Conservation (phyloP, 768 basidiomycete genomes). For the Flagelloscypha sp. region DNA sequence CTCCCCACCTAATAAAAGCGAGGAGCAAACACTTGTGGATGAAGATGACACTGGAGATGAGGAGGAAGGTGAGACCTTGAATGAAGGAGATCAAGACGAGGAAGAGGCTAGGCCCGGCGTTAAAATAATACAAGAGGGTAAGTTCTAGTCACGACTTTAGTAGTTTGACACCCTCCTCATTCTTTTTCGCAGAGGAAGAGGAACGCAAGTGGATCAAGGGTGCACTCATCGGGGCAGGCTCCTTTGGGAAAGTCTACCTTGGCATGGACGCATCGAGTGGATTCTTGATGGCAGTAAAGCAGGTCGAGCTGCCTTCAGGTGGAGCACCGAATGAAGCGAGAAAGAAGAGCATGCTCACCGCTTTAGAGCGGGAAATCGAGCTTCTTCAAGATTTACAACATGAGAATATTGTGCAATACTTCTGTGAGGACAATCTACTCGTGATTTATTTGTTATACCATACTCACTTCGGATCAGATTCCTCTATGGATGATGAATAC, state of each 20-base stretch:
- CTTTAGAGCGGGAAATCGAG: slow-evolving; percentile 90
- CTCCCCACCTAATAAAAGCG: slow-evolving; percentile 23
- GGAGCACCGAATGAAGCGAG: slow-evolving; percentile 83
- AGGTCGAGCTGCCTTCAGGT: slow-evolving; percentile 85
- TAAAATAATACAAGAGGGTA: slow-evolving; percentile 37
- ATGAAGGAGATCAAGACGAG: slow-evolving; percentile 39
- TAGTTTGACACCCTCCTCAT: slow-evolving; percentile 1
- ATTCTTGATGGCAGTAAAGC: slow-evolving; percentile 94
- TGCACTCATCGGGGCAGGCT: slow-evolving; percentile 89
- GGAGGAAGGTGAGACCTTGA: slow-evolving; percentile 30
- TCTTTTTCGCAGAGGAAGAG: slow-evolving; percentile 46
- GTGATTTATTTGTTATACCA: slow-evolving; percentile 1
- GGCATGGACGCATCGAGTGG: slow-evolving; percentile 91
- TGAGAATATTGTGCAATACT: slow-evolving; percentile 96
- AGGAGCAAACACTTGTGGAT: slow-evolving; percentile 26
- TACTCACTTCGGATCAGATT: slow-evolving; percentile 48
- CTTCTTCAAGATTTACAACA: slow-evolving; percentile 88
- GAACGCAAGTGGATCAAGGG: slow-evolving; percentile 99
- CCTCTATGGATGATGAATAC: slow-evolving; percentile 81
- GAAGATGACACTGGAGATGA: slow-evolving; percentile 25
- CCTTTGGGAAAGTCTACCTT: slow-evolving; percentile 91
- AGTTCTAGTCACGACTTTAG: neutral
- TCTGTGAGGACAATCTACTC: slow-evolving; percentile 51
- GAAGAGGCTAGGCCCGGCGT: slow-evolving; percentile 42
- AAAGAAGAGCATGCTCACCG: slow-evolving; percentile 88